A percentile compares a stretch with the other conserved stretches of the same genome.
phyloP scores from a whole-genome alignment of 306 rosid genomes.

The Pachyrhizus erosus region DNA sequence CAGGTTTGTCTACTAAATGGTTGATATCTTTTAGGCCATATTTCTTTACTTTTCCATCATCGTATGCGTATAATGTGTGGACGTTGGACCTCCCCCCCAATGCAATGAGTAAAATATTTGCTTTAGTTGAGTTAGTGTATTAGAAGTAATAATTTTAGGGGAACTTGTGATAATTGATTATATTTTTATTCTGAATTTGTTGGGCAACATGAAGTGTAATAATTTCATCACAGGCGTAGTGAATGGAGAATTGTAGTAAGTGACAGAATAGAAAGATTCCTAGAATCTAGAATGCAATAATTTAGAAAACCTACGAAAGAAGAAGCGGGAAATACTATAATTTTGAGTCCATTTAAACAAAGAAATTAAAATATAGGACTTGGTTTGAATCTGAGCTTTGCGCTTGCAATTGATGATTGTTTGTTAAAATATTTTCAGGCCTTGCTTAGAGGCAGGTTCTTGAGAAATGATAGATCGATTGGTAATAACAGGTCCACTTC shows the following conservation, averaged over 20 bases:
- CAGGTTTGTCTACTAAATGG: constrained; percentile 64
- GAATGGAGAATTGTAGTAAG: constrained; percentile 22
- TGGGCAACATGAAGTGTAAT: not conserved
- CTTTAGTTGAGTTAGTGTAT: not conserved
- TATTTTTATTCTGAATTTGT: constrained; percentile 5
- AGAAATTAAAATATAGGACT: constrained; percentile 16
- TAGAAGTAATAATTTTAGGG: not conserved
- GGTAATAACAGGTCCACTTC: constrained; percentile 73
- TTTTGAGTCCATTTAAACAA: constrained; percentile 5
- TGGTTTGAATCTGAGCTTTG: constrained; percentile 35
- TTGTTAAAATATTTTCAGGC: constrained; percentile 63
- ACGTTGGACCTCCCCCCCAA: not conserved
- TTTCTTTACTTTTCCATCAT: not conserved
- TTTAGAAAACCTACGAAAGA: constrained; percentile 20
- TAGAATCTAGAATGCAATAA: constrained; percentile 23
- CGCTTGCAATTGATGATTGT: constrained; percentile 42
- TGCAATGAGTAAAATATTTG: constrained; percentile 38
- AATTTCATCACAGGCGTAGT: constrained; percentile 1
- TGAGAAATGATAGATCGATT: constrained; percentile 77
- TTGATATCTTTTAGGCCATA: constrained; percentile 2
- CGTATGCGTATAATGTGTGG: not conserved
- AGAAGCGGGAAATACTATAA: not conserved
- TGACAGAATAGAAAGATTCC: not conserved
- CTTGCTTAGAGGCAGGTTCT: constrained; percentile 91
- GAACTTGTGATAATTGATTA: not conserved